phyloP scores from a whole-genome alignment of 2,329 filamentous ascomycete species.

The Fusarium citri region DNA sequence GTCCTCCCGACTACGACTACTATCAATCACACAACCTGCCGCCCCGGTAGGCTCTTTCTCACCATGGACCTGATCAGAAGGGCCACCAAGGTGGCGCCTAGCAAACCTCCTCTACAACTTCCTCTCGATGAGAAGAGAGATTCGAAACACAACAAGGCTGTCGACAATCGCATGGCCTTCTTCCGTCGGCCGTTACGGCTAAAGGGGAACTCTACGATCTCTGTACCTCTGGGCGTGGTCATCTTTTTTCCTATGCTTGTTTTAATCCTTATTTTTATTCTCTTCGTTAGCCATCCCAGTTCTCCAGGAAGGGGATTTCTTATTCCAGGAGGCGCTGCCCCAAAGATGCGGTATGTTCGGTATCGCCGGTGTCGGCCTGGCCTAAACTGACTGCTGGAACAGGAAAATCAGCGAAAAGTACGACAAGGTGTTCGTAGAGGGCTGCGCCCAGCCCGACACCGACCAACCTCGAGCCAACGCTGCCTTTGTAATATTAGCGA shows the following conservation, averaged over 20 bases:
- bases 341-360: slow-evolving; percentile 81
- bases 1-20: slow-evolving; percentile 46
- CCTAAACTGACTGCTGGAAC: slow-evolving; percentile 40
- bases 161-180: slow-evolving; percentile 74
- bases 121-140: slow-evolving; percentile 63
- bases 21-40: slow-evolving; percentile 56
- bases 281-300: slow-evolving; percentile 89
- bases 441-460: slow-evolving; percentile 85
- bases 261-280: slow-evolving; percentile 87
- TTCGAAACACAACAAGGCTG: slow-evolving; percentile 54
- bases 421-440: slow-evolving; percentile 94
- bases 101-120: slow-evolving; percentile 55
- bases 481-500: slow-evolving; percentile 92
- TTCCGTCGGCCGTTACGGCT: slow-evolving; percentile 88
- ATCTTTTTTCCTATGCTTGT: slow-evolving; percentile 93
- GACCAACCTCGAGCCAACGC: slow-evolving; percentile 87
- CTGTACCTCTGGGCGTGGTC: slow-evolving; percentile 91
- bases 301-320: slow-evolving; percentile 79
- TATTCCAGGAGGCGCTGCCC: slow-evolving; percentile 88
- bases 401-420: slow-evolving; percentile 98
- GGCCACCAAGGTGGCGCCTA: slow-evolving; percentile 63
- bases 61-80: slow-evolving; percentile 70
- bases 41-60: slow-evolving; percentile 43
- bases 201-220: slow-evolving; percentile 91
- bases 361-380: not conserved